Evolutionary conservation across 2,329 filamentous ascomycete genomes (phyloP).

Genomic region (Apiospora kogelbergensis): DNA sequence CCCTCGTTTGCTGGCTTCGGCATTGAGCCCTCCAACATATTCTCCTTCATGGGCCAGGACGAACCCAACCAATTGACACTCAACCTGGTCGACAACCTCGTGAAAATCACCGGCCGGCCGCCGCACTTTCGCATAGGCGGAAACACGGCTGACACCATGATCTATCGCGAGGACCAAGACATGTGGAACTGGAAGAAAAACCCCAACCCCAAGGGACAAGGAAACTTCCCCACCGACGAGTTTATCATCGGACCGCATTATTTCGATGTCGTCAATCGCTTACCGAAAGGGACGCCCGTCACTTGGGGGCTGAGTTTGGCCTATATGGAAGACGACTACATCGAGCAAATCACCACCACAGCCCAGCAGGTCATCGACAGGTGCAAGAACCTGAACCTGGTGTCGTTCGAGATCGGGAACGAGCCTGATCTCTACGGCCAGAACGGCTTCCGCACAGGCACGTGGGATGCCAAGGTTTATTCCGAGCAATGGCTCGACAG

Average conservation of each 20-base stretch:
- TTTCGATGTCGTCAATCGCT: conserved; percentile 46
- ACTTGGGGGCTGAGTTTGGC: conserved; percentile 51
- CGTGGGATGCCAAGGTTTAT: conserved; percentile 44
- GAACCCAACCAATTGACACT: conserved; percentile 42
- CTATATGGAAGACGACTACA: conserved; percentile 43
- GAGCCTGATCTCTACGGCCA: conserved; percentile 32
- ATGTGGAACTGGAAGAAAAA: conserved; percentile 39
- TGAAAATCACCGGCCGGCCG: conserved; percentile 46
- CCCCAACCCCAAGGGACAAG: conserved; percentile 36
- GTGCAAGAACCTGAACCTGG: conserved; percentile 25
- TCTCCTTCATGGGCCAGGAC: conserved; percentile 46
- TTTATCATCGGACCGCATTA: conserved; percentile 47
- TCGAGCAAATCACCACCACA: conserved; percentile 40
- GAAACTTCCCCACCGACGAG: conserved; percentile 39
- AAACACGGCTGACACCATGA: conserved; percentile 51
- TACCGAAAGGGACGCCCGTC: conserved; percentile 48
- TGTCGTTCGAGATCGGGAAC: conserved; percentile 31
- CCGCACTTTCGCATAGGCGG: conserved; percentile 50
- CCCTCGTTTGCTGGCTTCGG: conserved; percentile 49
- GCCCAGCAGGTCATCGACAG: conserved; percentile 30
- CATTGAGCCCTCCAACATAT: conserved; percentile 52
- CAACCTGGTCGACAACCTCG: conserved; percentile 48
- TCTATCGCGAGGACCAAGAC: conserved; percentile 38
- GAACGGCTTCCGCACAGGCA: conserved; percentile 43
- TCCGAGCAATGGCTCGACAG: conserved; percentile 45